Evolutionary conservation across 768 basidiomycete genomes (phyloP).

Genomic region (Paxillus ammoniavirescens): DNA sequence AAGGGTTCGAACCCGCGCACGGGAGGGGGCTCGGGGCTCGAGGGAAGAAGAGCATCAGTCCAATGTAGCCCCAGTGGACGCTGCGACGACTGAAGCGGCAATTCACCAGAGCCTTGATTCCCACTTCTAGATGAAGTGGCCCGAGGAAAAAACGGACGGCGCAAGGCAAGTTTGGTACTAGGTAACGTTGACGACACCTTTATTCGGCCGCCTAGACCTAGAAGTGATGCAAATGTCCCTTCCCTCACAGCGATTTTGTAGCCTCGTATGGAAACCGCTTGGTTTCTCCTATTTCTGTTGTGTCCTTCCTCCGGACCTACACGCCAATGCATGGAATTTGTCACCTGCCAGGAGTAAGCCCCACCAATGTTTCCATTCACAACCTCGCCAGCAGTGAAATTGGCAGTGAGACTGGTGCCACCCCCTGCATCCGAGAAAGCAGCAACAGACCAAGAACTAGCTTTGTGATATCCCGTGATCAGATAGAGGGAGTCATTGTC

Average conservation of each 20-base stretch:
- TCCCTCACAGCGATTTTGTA: slow-evolving; percentile 29
- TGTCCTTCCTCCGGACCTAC: slow-evolving; percentile 12
- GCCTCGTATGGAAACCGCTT: slow-evolving; percentile 30
- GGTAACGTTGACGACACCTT: slow-evolving; percentile 1
- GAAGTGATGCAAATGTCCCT: background rate
- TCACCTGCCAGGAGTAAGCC: slow-evolving; percentile 13
- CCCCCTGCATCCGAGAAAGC: slow-evolving; percentile 13
- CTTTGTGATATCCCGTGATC: slow-evolving; percentile 29
- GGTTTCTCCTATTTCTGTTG: slow-evolving; percentile 15
- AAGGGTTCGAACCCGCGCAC: too few species aligned
- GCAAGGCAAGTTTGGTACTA: too few species aligned
- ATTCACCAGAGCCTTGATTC: too few species aligned
- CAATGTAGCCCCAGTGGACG: too few species aligned
- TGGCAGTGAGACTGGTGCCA: slow-evolving; percentile 4
- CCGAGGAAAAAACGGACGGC: too few species aligned
- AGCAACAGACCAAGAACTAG: slow-evolving; percentile 31
- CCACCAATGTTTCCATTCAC: slow-evolving; percentile 9
- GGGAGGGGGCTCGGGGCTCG: too few species aligned
- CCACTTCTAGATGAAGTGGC: too few species aligned
- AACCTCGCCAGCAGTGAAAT: slow-evolving; percentile 12
- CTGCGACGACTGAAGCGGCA: too few species aligned
- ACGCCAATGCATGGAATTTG: slow-evolving; percentile 19
- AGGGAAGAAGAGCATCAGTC: too few species aligned
- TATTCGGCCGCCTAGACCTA: too few species aligned
- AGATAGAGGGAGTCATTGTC: slow-evolving; percentile 30